A percentile compares a stretch with the other conserved stretches of the same genome.
Conservation (phyloP, 176 grass and related monocot species). For the Thinopyrum elongatum region DNA sequence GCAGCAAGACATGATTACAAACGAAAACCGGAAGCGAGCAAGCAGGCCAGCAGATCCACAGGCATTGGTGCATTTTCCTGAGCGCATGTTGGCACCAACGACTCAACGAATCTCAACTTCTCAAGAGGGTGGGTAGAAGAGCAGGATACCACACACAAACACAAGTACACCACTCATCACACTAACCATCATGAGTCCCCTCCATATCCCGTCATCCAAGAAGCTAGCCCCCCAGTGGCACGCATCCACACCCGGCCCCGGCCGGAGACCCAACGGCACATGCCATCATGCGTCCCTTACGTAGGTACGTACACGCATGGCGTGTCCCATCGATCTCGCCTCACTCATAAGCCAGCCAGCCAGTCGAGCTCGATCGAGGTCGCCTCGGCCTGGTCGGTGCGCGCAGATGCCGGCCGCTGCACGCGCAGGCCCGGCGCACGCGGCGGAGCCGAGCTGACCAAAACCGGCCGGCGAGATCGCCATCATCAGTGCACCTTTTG, state of each 20-base stretch:
- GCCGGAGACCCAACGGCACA: background rate
- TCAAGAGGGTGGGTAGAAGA: background rate
- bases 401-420: background rate
- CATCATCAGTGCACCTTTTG: background rate
- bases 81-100: too few species aligned
- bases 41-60: too few species aligned
- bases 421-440: background rate
- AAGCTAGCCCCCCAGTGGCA: too few species aligned
- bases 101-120: background rate
- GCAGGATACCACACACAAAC: too few species aligned
- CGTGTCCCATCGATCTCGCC: slow-evolving; percentile 4
- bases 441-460: too few species aligned
- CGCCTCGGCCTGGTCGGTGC: too few species aligned
- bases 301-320: slow-evolving; percentile 23
- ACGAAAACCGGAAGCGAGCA: too few species aligned
- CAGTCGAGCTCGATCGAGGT: background rate
- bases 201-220: background rate
- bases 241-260: background rate
- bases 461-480: background rate
- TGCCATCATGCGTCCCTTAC: slow-evolving; percentile 5
- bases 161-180: background rate
- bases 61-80: too few species aligned
- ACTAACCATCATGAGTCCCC: background rate
- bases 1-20: too few species aligned
- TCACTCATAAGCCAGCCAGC: too few species aligned